A percentile compares a stretch with the other conserved stretches of the same genome.
Conservation (phyloP, 768 basidiomycete species). For the Cystobasidium tubakii region DNA sequence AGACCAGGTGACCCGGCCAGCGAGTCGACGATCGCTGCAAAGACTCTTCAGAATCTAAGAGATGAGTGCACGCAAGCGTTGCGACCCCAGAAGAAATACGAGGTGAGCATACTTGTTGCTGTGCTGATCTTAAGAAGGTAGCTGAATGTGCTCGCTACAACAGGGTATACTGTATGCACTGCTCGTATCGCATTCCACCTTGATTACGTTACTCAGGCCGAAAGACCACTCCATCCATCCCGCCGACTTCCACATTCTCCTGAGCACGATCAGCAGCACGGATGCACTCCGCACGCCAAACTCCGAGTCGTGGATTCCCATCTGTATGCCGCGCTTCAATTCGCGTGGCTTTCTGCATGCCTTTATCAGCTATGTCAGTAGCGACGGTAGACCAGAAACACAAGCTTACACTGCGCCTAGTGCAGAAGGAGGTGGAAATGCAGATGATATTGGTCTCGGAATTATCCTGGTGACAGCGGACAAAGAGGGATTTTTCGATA, state of each 20-base stretch:
- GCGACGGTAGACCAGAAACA: conserved; percentile 29
- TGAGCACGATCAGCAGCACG: conserved; percentile 80
- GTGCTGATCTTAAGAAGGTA: too few species aligned
- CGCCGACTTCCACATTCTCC: conserved; percentile 62
- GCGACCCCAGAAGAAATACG: conserved; percentile 61
- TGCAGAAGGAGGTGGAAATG: conserved; percentile 46
- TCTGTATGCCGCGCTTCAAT: conserved; percentile 94
- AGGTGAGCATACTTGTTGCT: conserved; percentile 19
- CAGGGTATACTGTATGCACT: conserved; percentile 89
- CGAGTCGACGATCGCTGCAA: background rate
- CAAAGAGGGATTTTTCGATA: conserved; percentile 71
- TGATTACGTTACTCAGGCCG: conserved; percentile 81
- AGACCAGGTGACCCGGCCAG: background rate
- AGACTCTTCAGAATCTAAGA: conserved; percentile 52
- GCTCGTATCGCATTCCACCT: conserved; percentile 67
- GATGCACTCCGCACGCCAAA: conserved; percentile 61
- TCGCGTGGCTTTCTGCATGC: conserved; percentile 82
- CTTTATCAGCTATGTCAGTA: conserved; percentile 57
- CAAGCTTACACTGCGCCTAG: background rate
- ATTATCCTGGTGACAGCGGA: conserved; percentile 75
- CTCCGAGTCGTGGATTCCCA: conserved; percentile 84
- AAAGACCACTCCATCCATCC: conserved; percentile 84
- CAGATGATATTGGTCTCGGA: conserved; percentile 52
- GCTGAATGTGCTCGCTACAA: too few species aligned
- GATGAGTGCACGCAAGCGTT: conserved; percentile 71